Conservation (phyloP, 352 stramenopile genomes). For the Peronospora belbahrii region DNA sequence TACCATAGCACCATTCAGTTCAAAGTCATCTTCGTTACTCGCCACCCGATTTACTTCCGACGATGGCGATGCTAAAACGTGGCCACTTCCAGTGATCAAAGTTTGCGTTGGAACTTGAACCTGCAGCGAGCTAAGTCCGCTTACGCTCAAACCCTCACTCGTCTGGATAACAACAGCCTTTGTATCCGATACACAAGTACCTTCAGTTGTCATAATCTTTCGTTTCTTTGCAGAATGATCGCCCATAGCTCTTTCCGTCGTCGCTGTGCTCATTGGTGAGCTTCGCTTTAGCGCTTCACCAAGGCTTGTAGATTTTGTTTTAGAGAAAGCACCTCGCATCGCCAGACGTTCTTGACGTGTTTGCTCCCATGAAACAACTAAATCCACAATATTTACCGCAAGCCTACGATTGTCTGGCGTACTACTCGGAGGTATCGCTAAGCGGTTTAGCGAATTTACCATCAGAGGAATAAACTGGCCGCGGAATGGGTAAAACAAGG, state of each 20-base stretch:
- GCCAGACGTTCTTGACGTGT: constrained; percentile 66
- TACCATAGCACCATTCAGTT: constrained; percentile 80
- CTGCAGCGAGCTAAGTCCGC: constrained; percentile 4
- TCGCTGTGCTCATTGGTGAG: constrained; percentile 12
- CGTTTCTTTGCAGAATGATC: constrained; percentile 38
- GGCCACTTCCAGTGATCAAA: background rate
- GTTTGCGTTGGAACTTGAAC: constrained; percentile 5
- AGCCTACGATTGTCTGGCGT: constrained; percentile 90
- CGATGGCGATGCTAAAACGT: constrained; percentile 12
- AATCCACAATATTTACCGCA: constrained; percentile 90
- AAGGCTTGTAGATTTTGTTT: constrained; percentile 10
- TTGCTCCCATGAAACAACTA: constrained; percentile 94
- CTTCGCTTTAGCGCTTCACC: constrained; percentile 35
- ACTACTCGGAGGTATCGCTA: constrained; percentile 92
- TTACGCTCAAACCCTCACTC: constrained; percentile 4
- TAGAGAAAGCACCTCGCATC: constrained; percentile 11
- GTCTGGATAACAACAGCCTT: constrained; percentile 14
- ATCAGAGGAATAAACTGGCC: constrained; percentile 93
- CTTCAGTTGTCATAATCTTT: constrained; percentile 29
- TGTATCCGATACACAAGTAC: constrained; percentile 5
- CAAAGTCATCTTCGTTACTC: constrained; percentile 79
- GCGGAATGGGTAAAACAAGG: constrained; percentile 90
- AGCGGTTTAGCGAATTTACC: constrained; percentile 91
- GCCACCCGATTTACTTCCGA: constrained; percentile 17
- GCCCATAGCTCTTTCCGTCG: constrained; percentile 7